These are phyloP conservation scores for Fusarium armeniacum DNA, from an alignment of 2,329 filamentous ascomycete species.

Conservation along the genomic window DNA sequence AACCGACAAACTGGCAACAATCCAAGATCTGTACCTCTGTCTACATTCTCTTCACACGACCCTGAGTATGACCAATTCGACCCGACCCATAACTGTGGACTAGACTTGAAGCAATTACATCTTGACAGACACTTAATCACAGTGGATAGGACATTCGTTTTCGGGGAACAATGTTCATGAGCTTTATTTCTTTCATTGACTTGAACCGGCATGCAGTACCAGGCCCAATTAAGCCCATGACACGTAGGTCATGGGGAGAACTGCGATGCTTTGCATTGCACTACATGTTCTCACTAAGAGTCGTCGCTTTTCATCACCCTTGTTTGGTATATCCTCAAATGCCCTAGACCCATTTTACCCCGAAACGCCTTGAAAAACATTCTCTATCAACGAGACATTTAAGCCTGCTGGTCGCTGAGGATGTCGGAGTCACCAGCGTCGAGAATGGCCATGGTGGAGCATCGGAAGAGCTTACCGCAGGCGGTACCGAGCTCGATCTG, in stretches of 20 bases:
- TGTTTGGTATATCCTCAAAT: constrained; percentile 57
- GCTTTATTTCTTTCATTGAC: constrained; percentile 56
- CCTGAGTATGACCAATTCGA: not conserved
- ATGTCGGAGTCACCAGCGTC: constrained; percentile 99
- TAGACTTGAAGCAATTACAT: not conserved
- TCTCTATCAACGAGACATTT: constrained; percentile 54
- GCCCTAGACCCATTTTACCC: constrained; percentile 57
- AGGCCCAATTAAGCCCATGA: constrained; percentile 47
- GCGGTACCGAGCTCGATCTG: constrained; percentile 98
- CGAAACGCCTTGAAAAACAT: constrained; percentile 60
- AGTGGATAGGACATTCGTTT: constrained; percentile 13
- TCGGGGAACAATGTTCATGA: constrained; percentile 55
- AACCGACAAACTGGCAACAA: not conserved
- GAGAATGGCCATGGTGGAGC: constrained; percentile 96
- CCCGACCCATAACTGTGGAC: not conserved
- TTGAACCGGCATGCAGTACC: constrained; percentile 46
- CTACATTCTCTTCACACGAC: not conserved
- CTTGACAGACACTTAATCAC: not conserved
- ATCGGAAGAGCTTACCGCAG: constrained; percentile 99
- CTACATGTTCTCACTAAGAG: constrained; percentile 46
- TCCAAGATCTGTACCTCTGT: not conserved
- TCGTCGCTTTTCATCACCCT: constrained; percentile 54
- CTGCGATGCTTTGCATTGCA: constrained; percentile 27
- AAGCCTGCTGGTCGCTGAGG: constrained; percentile 80
- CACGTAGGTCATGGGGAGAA: constrained; percentile 48